Percentiles rank a stretch among this genome's conserved stretches.
phyloP scores from a whole-genome alignment of 306 rosid species.

The Geum urbanum region DNA sequence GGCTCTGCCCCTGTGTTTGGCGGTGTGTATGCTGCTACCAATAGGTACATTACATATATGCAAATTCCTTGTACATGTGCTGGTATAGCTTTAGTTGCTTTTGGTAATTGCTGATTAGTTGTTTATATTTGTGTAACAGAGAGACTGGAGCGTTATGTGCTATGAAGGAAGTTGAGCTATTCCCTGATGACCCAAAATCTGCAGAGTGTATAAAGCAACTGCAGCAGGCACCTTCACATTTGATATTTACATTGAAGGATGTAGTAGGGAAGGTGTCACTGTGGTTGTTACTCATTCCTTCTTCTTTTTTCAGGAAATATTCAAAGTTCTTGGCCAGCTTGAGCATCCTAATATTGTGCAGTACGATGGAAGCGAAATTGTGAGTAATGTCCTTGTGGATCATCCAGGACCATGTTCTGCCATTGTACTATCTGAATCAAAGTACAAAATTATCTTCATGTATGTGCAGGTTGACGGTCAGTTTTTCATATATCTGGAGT shows the following conservation, averaged over 20 bases:
- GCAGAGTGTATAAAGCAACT: slow-evolving; percentile 86
- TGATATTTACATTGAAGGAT: too few species aligned
- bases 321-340: slow-evolving; percentile 78
- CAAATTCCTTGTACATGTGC: slow-evolving; percentile 7
- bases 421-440: slow-evolving; percentile 9
- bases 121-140: slow-evolving; percentile 29
- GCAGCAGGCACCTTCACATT: slow-evolving; percentile 58
- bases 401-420: slow-evolving; percentile 18
- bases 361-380: slow-evolving; percentile 90
- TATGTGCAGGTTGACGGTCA: slow-evolving; percentile 63
- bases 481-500: slow-evolving; percentile 85
- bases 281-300: slow-evolving; percentile 17
- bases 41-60: slow-evolving; percentile 42
- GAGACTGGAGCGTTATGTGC: slow-evolving; percentile 98
- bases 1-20: slow-evolving; percentile 32
- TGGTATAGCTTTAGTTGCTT: slow-evolving; percentile 21
- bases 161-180: slow-evolving; percentile 91
- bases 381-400: slow-evolving; percentile 43
- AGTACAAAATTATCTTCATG: slow-evolving; percentile 14
- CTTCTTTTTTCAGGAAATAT: slow-evolving; percentile 59
- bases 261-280: slow-evolving; percentile 5
- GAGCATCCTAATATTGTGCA: slow-evolving; percentile 92
- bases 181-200: slow-evolving; percentile 86
- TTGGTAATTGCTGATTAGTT: slow-evolving; percentile 16
- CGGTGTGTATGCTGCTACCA: slow-evolving; percentile 87